A percentile compares a stretch with the other conserved stretches of the same genome.
phyloP scores from a whole-genome alignment of 2,329 filamentous ascomycete genomes.

The Neofusicoccum kwambonambiense region DNA sequence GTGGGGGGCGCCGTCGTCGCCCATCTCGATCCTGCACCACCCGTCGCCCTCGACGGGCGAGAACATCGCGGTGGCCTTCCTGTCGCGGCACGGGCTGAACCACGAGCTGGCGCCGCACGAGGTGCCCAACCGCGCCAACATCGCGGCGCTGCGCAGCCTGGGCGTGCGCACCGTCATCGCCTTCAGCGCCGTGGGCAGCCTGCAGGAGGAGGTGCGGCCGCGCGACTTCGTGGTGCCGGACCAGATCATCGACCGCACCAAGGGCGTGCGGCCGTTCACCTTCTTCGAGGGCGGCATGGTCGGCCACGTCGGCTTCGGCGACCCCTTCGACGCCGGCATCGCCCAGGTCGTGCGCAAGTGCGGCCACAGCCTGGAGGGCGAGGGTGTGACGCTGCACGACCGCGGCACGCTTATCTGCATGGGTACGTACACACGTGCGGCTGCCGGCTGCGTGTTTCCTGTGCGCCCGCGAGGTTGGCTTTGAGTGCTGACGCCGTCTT shows the following conservation, averaged over 20 bases:
- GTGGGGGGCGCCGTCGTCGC: constrained; percentile 77
- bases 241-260: constrained; percentile 96
- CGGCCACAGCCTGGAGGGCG: constrained; percentile 74
- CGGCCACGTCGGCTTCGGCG: constrained; percentile 90
- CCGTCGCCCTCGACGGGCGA: constrained; percentile 65
- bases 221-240: constrained; percentile 96
- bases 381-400: constrained; percentile 80
- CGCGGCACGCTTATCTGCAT: constrained; percentile 88
- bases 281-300: constrained; percentile 94
- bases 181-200: constrained; percentile 89
- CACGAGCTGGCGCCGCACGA: constrained; percentile 92
- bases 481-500: background rate
- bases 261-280: constrained; percentile 89
- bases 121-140: constrained; percentile 92
- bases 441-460: constrained; percentile 49
- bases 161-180: constrained; percentile 90
- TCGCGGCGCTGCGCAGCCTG: constrained; percentile 88
- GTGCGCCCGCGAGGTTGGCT: background rate
- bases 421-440: constrained; percentile 46
- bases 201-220: constrained; percentile 90
- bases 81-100: constrained; percentile 85
- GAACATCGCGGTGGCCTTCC: constrained; percentile 73
- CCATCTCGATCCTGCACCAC: constrained; percentile 87
- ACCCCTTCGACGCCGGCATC: constrained; percentile 83
- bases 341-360: constrained; percentile 75